Evolutionary conservation across 1,284 basidiomycete genomes (phyloP).

Genomic region (Flammula alnicola): DNA sequence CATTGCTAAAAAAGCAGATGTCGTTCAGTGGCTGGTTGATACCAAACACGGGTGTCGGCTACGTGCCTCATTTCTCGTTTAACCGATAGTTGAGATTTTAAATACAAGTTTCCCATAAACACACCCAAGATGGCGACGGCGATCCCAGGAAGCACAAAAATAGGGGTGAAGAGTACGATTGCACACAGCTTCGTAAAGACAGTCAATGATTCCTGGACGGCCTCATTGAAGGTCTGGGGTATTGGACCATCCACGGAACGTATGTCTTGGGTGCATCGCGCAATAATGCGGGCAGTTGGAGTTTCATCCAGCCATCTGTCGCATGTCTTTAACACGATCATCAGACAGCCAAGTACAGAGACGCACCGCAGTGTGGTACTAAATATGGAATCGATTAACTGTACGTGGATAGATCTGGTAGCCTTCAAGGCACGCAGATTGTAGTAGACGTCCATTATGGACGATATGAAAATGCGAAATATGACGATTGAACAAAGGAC

Average conservation of each 20-base stretch:
- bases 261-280: slow-evolving; percentile 63
- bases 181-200: slow-evolving; percentile 18
- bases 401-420: slow-evolving; percentile 46
- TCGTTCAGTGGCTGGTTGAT: neutral
- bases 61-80: slow-evolving; percentile 56
- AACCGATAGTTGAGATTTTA: slow-evolving; percentile 74
- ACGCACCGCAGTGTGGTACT: slow-evolving; percentile 48
- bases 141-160: slow-evolving; percentile 38
- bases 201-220: neutral
- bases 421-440: slow-evolving; percentile 47
- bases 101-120: slow-evolving; percentile 50
- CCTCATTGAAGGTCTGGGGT: slow-evolving; percentile 12
- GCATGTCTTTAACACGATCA: neutral
- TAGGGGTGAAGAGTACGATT: slow-evolving; percentile 36
- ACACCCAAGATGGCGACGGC: slow-evolving; percentile 33
- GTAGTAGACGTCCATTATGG: slow-evolving; percentile 36
- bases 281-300: slow-evolving; percentile 57
- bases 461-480: slow-evolving; percentile 30
- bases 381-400: slow-evolving; percentile 49
- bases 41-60: neutral
- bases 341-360: neutral
- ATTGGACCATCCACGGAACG: slow-evolving; percentile 22
- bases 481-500: slow-evolving; percentile 15
- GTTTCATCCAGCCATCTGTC: slow-evolving; percentile 56
- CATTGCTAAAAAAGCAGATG: slow-evolving; percentile 18